Conservation (phyloP, 441 rosid genomes). For the Pelargonium fulgidum region DNA sequence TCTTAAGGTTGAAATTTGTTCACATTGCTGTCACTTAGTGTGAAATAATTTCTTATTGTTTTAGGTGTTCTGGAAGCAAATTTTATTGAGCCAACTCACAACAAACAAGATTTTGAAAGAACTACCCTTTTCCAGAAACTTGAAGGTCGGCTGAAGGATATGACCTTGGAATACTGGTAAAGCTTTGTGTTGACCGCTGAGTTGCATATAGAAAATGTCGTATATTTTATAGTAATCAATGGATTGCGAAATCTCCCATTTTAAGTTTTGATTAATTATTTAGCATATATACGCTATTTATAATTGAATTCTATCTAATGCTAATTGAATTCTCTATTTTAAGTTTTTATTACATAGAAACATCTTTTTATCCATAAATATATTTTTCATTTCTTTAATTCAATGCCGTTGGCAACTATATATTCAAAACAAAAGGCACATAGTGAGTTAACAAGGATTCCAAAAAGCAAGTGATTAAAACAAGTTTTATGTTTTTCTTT, state of each 20-base stretch:
- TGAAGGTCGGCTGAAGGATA: constrained; percentile 84
- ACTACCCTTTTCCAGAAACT: constrained; percentile 91
- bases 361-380: too few species aligned
- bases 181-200: background rate
- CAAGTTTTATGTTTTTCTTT: too few species aligned
- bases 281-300: too few species aligned
- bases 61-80: constrained; percentile 92
- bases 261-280: background rate
- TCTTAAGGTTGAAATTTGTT: constrained; percentile 11
- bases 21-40: constrained; percentile 16
- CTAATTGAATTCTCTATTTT: too few species aligned
- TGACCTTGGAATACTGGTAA: constrained; percentile 91
- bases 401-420: too few species aligned
- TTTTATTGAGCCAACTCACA: constrained; percentile 88
- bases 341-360: too few species aligned
- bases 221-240: background rate
- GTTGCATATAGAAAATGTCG: background rate
- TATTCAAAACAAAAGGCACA: too few species aligned
- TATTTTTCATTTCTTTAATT: too few species aligned
- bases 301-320: too few species aligned
- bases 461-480: too few species aligned
- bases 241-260: background rate
- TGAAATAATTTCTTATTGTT: constrained; percentile 20
- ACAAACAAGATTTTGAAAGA: constrained; percentile 96
- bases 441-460: too few species aligned